Conservation (phyloP, 805 yeast species). For the Spathaspora sp. region DNA sequence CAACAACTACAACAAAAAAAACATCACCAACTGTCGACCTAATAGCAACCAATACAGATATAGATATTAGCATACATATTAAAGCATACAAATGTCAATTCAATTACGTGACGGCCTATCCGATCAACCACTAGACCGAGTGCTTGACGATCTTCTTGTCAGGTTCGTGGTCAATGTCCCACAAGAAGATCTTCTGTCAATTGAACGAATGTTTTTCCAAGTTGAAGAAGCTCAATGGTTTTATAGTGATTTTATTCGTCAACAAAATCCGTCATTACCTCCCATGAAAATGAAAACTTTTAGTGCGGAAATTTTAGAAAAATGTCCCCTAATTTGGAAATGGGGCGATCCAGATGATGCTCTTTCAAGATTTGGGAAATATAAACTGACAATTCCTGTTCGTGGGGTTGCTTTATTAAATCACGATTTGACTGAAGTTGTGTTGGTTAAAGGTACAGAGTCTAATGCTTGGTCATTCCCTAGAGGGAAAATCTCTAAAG, state of each 20-base stretch:
- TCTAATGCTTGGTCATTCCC: constrained; percentile 90
- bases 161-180: constrained; percentile 92
- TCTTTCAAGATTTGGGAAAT: constrained; percentile 70
- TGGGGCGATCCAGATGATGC: constrained; percentile 86
- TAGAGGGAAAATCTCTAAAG: constrained; percentile 92
- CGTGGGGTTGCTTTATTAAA: constrained; percentile 92
- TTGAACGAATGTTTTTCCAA: constrained; percentile 82
- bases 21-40: background rate
- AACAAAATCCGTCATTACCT: constrained; percentile 72
- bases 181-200: constrained; percentile 78
- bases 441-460: constrained; percentile 83
- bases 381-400: constrained; percentile 89
- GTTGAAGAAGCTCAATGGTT: constrained; percentile 99
- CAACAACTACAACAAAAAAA: background rate
- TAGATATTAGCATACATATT: background rate
- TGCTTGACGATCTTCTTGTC: constrained; percentile 81
- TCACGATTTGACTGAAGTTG: constrained; percentile 59
- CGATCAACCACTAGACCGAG: constrained; percentile 65
- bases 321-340: constrained; percentile 75
- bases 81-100: constrained; percentile 51
- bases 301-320: constrained; percentile 60
- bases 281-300: constrained; percentile 72
- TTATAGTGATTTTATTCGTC: constrained; percentile 78
- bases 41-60: background rate
- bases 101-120: constrained; percentile 54